Evolutionary conservation across 225 moss, liverwort and hornwort species (phyloP), one percentile per base, ranked within the genome.

Genomic region (Physcomitrellopsis africana): DNA sequence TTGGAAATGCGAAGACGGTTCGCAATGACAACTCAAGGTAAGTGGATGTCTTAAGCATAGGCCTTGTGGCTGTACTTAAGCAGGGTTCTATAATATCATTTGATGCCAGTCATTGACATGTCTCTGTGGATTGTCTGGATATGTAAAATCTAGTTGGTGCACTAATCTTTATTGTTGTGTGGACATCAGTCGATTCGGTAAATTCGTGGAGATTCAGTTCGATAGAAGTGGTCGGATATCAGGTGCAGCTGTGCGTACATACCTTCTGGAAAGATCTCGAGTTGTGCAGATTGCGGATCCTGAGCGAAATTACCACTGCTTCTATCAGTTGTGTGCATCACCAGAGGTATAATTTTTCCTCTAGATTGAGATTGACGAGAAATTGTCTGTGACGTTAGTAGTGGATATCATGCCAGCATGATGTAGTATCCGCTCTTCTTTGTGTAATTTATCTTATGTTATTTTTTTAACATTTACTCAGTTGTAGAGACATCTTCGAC

Each of bases 131-230:
- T 53, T 53, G 58, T 58, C 23, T 57, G 23, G 56, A 24, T 58
- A 58, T 56, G 9, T 18, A 23, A 9, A 24, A 24, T 24, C 24
- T 24, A 24, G 24, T 24, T 24, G 24, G 32, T 16, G 2, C 37
- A 72, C 45, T 72, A 49, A 74, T 37, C 53, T 42, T 13, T 4
- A 51, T 51, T 1, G 67, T 11, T 43, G 0, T 22, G 8, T 75
- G 60, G 13, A 53, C 37, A 82, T 67, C 77, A 92, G 91, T 79
- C 91, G 91, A 27, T 92, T 92, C 62, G 91, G 91, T 52, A 92
- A 92, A 83, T 92, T 92, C 66, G 91, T 92, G 73, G 91, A 92
- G 84, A 92, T 92, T 54, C 91, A 92, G 58, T 92, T 92, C 82
- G 91, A 92, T 79, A 48, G 80, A 32, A 83, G 51, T 70, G 91